Base-by-base conservation (phyloP, 495 filamentous ascomycete genomes). In the Usnea hakonensis region DNA sequence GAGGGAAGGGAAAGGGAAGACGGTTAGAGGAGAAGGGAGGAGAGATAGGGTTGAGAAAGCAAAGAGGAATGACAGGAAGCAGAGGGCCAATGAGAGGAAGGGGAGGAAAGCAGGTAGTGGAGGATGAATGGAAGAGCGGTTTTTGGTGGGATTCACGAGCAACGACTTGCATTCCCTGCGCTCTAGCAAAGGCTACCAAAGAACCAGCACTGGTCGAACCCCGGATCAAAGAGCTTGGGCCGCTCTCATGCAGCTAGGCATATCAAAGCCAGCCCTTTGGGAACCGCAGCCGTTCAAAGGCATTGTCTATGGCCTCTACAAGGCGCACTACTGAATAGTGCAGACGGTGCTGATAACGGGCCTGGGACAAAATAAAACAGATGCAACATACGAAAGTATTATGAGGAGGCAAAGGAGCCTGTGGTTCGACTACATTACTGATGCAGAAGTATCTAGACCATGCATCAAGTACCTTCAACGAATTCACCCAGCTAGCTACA, bases 31-130 rank as follows among this genome's bases (percentile, higher is more conserved):
- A 2, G 81, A 86, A 71, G 83, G 80, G 55, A 74, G 85, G 55
- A 72, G 83, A 68, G 85, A 87, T 58, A 74, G 74, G 58, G 58
- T 66, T 41, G 60, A 63, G 55, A 72, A 65, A 68, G 76, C 90
- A 48, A 85, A 80, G 76, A 73, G 89, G 63, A 87, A 89, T 68
- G 87, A 91, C 76, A 77, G 85, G 60, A 83, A 84, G 73, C 77
- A 81, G 82, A 81, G 86, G 72, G 82, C 81, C 64, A 91, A 90
- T 72, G 78, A 86, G 69, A 81, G 79, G 70, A 79, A 74, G 65
- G 71, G 71, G 63, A 75, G 75, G 73, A 83, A 77, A 69, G 72
- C 68, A 48, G 74, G 71, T 63, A 72, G 64, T 61, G 48, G 58
- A 46, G 64, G 53, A 37, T 48, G n/a, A 32, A 30, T 19, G 3